Evolutionary conservation across 1,284 basidiomycete genomes (phyloP), one percentile per base, ranked within the genome.

Genomic region (Boletellus deceptivus): DNA sequence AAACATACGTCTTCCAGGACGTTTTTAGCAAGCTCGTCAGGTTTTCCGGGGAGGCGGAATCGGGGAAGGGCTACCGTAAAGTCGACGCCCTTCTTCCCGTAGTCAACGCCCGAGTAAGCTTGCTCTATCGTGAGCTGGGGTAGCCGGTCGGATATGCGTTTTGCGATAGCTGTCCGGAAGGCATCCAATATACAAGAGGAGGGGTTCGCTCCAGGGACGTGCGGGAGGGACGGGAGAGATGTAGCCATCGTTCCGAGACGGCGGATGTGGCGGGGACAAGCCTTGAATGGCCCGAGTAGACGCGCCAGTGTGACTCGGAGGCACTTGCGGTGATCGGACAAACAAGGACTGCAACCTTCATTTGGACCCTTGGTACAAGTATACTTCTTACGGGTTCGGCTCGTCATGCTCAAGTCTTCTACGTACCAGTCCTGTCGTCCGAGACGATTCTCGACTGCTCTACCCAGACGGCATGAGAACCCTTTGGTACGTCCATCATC

Each of bases 41-140:
- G 79, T 64, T 96, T 96, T 37, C 85, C 91, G 5, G 85, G 84
- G 44, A 98, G 77, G 58, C 91, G 80, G 74, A 96, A 98, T 51
- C 96, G 82, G 24, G 95, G 92, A 38, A 98, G 72, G 5, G 97
- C 94, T 29, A 99, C 82, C 0, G 90, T 91, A 61, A 97, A 93
- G 73, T 99, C 96, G 42, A 82, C 85, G 16, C 89, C 91, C 72
- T 96, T 95, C 73, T 93, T 94, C 43, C 91, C 91, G 58, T 88
- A 89, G 69, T 95, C 90, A 6, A 98, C 89, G 14, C 90, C 95
- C 25, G 79, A 70, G 68, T 89, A 96, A 0, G 86, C 90, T 63
- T 92, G 77, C 43, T 89, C 86, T 20, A 90, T 61, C 0, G 85
- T 80, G 52, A 93, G 73, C 2, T 74, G 72, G 16, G 82, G 81